phyloP scores from a whole-genome alignment of 164 flowering plant species.

The Macadamia tetraphylla region DNA sequence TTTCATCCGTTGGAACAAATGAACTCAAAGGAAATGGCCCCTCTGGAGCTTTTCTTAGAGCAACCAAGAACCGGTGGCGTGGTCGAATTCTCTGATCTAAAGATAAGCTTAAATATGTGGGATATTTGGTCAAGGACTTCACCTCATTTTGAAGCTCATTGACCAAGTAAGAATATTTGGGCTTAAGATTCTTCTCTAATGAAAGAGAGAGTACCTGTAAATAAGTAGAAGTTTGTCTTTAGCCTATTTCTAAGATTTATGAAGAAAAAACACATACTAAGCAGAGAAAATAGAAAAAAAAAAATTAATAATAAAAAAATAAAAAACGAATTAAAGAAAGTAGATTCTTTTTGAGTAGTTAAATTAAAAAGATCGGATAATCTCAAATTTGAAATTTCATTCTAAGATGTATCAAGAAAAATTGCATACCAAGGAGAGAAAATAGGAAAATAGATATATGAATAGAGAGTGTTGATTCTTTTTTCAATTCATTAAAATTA shows the following conservation, averaged over 20 bases:
- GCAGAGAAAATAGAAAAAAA: not conserved
- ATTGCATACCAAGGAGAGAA: too few relatives aligned
- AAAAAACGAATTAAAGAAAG: not conserved
- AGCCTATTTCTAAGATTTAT: not conserved
- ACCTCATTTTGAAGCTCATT: conserved; percentile 86
- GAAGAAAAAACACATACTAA: not conserved
- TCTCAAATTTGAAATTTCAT: too few relatives aligned
- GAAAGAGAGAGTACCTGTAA: conserved; percentile 86
- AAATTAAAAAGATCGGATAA: too few relatives aligned
- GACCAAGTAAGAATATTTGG: conserved; percentile 78
- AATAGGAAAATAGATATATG: too few relatives aligned
- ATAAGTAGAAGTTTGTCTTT: conserved; percentile 1
- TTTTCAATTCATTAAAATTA: too few relatives aligned
- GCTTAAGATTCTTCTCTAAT: conserved; percentile 82
- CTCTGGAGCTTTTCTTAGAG: conserved; percentile 82
- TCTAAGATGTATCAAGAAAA: too few relatives aligned
- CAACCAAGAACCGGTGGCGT: conserved; percentile 80
- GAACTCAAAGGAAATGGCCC: conserved; percentile 95
- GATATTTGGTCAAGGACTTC: conserved; percentile 79
- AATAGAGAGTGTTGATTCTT: too few relatives aligned
- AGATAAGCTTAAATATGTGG: conserved; percentile 87
- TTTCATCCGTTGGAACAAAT: conserved; percentile 86
- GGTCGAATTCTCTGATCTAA: conserved; percentile 96
- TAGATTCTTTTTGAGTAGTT: not conserved
- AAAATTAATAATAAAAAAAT: too few relatives aligned